A percentile compares a stretch with the other conserved stretches of the same genome.
phyloP scores from a whole-genome alignment of 1,284 basidiomycete genomes.

The Boletus smithii region DNA sequence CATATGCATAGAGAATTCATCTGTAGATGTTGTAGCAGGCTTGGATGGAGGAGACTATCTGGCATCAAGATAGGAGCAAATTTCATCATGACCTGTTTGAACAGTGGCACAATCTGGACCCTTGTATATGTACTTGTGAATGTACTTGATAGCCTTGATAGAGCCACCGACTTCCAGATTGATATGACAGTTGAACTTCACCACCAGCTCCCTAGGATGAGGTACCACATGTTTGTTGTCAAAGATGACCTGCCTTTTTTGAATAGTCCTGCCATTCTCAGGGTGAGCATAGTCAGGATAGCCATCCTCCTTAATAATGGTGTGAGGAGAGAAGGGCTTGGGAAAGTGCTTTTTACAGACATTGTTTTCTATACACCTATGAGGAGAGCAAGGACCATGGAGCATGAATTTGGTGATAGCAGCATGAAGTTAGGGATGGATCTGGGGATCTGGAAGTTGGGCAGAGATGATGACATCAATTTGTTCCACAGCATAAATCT shows the following conservation, averaged over 20 bases:
- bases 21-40: conserved; percentile 15
- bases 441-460: no score
- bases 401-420: no score
- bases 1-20: conserved; percentile 21
- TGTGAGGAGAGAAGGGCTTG: neutral
- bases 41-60: conserved; percentile 15
- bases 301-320: conserved; percentile 11
- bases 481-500: no score
- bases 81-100: conserved; percentile 20
- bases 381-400: no score
- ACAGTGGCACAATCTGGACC: no score
- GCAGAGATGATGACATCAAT: no score
- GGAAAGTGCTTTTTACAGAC: conserved; percentile 6
- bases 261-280: conserved; percentile 6
- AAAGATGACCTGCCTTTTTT: conserved; percentile 1
- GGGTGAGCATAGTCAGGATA: conserved; percentile 12
- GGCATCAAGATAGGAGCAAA: conserved; percentile 15
- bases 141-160: no score
- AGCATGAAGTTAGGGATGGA: no score
- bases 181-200: conserved; percentile 44
- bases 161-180: no score
- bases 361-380: conserved; percentile 6
- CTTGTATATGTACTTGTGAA: no score
- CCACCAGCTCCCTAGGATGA: conserved; percentile 6
- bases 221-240: no score